phyloP scores from a whole-genome alignment of 2,329 filamentous ascomycete species.

The Fusarium vanettenii region DNA sequence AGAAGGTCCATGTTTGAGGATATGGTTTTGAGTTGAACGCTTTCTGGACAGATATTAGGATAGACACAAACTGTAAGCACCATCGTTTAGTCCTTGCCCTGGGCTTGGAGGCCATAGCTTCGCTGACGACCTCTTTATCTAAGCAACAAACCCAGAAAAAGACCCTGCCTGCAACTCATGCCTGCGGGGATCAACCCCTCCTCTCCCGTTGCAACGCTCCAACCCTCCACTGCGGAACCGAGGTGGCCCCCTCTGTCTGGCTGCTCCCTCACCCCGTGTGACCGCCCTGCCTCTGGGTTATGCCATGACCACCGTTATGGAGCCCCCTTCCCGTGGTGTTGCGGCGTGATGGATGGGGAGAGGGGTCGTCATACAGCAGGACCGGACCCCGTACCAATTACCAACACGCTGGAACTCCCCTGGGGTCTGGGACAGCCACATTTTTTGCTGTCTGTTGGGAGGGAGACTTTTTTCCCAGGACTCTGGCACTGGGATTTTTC shows the following conservation, averaged over 20 bases:
- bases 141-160: neutral
- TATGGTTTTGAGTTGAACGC: neutral
- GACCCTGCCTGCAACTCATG: neutral
- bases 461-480: neutral
- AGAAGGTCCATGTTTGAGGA: neutral
- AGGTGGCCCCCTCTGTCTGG: conserved; percentile 8
- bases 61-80: neutral
- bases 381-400: neutral
- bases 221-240: conserved; percentile 19
- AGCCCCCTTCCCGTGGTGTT: neutral
- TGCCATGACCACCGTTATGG: conserved; percentile 1
- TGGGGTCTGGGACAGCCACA: neutral
- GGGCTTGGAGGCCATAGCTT: neutral
- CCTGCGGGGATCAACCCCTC: conserved; percentile 4
- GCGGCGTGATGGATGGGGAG: neutral
- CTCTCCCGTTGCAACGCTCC: neutral
- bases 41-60: neutral
- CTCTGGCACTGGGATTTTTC: neutral
- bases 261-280: neutral
- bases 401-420: neutral
- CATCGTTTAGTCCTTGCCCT: neutral
- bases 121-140: neutral
- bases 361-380: neutral
- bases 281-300: neutral
- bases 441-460: neutral